phyloP scores from a whole-genome alignment of 179 eudicot species.

The Beta macrorhiza region DNA sequence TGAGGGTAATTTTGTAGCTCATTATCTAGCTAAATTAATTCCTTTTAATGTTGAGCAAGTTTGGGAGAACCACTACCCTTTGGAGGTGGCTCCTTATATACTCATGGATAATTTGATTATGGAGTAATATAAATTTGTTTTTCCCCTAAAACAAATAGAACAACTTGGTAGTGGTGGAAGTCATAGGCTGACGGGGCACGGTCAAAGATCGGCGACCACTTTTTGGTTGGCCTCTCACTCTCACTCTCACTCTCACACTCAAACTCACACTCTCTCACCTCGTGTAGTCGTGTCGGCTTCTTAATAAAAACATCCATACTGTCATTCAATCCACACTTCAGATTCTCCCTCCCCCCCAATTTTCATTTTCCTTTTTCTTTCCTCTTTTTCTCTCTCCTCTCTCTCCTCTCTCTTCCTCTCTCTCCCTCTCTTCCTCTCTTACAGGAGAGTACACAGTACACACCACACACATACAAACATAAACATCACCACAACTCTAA shows the following conservation, averaged over 20 bases:
- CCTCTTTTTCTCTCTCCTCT: background rate
- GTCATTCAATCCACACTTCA: background rate
- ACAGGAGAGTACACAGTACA: background rate
- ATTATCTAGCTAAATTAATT: too few species aligned
- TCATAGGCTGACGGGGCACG: conserved; percentile 16
- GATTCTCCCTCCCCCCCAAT: background rate
- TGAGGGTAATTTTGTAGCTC: too few species aligned
- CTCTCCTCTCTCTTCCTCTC: background rate
- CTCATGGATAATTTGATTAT: too few species aligned
- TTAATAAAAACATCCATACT: background rate
- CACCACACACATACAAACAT: background rate
- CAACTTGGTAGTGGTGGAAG: conserved; percentile 2
- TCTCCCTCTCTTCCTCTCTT: background rate
- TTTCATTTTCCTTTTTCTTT: background rate
- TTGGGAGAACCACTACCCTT: too few species aligned
- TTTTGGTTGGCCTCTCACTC: background rate
- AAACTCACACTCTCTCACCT: background rate
- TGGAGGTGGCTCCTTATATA: too few species aligned
- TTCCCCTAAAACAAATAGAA: too few species aligned
- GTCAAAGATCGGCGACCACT: conserved; percentile 19
- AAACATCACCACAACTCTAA: background rate
- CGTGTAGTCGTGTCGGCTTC: background rate
- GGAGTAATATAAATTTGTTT: too few species aligned
- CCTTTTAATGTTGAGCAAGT: too few species aligned
- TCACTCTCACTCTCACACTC: background rate